Conservation (phyloP, 768 basidiomycete species). For the Psilocybe sp. region DNA sequence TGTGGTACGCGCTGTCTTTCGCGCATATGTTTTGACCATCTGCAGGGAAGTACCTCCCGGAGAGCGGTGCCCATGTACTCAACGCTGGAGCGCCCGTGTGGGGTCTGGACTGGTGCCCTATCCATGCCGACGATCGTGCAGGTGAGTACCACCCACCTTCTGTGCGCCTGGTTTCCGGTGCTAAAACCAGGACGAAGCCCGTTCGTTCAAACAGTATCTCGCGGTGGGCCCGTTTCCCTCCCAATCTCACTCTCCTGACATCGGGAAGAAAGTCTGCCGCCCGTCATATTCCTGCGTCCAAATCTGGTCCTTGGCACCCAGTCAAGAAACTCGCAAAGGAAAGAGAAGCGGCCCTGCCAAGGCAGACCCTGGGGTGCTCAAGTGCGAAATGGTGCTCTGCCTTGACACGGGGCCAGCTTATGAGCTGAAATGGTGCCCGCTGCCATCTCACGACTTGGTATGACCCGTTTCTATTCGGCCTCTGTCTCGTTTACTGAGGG, state of each 20-base stretch:
- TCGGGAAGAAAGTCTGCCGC: conserved; percentile 56
- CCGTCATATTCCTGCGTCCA: conserved; percentile 74
- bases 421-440: conserved; percentile 90
- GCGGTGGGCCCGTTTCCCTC: conserved; percentile 79
- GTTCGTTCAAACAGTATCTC: conserved; percentile 70
- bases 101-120: conserved; percentile 93
- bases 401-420: conserved; percentile 77
- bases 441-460: conserved; percentile 71
- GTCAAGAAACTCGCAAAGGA: conserved; percentile 6
- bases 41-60: conserved; percentile 58
- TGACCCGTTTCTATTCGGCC: conserved; percentile 1
- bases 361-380: conserved; percentile 45
- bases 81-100: conserved; percentile 89
- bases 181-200: conserved; percentile 32
- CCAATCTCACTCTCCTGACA: conserved; percentile 55
- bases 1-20: conserved; percentile 14
- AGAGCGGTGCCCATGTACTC: conserved; percentile 67
- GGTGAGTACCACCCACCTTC: conserved; percentile 43
- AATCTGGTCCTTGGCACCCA: conserved; percentile 66
- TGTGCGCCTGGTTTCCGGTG: neutral
- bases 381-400: conserved; percentile 84
- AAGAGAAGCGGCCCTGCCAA: conserved; percentile 4
- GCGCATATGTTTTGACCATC: neutral
- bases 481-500: neutral
- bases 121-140: conserved; percentile 52